phyloP scores from a whole-genome alignment of 345 rosid species.

The Eutrema japonicum region DNA sequence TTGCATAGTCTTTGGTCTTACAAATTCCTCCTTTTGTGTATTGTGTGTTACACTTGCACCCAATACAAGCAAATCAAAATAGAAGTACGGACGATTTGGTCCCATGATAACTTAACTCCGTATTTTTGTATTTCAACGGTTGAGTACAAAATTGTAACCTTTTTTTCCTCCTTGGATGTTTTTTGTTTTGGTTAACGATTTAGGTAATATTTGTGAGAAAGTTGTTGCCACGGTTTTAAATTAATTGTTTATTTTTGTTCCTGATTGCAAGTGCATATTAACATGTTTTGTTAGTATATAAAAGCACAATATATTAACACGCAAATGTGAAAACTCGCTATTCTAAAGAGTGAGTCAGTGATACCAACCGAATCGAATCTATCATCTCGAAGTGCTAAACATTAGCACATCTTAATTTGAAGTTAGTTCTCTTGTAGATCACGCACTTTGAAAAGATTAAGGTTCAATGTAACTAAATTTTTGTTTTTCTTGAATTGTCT shows the following conservation, averaged over 20 bases:
- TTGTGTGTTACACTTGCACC: slow-evolving; percentile 23
- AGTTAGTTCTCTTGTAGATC: background rate
- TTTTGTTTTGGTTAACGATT: background rate
- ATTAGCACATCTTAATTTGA: background rate
- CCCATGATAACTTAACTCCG: slow-evolving; percentile 10
- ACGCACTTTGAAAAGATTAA: background rate
- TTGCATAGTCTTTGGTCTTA: slow-evolving; percentile 5
- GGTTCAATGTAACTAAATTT: background rate
- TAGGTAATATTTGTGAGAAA: background rate
- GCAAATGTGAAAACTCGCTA: background rate
- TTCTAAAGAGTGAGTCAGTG: background rate
- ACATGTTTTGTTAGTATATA: background rate
- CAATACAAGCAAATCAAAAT: too few species aligned
- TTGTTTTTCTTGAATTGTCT: background rate
- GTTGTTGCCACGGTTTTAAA: background rate
- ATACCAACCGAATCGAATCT: too few species aligned
- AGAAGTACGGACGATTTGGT: slow-evolving; percentile 26
- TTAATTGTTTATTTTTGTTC: slow-evolving; percentile 1
- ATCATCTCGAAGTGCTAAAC: background rate
- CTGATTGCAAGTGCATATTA: background rate
- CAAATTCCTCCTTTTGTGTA: background rate
- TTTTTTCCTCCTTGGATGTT: background rate
- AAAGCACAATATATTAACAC: background rate
- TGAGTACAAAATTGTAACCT: background rate
- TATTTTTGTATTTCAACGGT: background rate